These are phyloP conservation scores for Ophiosphaerella korrae DNA, from an alignment of 2,329 filamentous ascomycete genomes.

Conservation along the genomic window DNA sequence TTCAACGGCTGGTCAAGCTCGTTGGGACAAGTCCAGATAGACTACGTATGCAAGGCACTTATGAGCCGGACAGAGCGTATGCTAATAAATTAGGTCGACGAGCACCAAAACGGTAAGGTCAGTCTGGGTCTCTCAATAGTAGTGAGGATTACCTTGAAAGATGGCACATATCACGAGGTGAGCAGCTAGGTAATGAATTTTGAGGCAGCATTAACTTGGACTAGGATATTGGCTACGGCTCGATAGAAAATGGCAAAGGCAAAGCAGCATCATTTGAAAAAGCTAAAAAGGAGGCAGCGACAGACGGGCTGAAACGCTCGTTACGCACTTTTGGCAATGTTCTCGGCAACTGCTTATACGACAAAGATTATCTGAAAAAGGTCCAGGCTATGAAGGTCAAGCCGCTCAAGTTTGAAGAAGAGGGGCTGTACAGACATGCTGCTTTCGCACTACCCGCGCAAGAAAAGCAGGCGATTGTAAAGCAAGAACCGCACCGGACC, in stretches of 20 bases:
- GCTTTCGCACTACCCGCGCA: conserved; percentile 65
- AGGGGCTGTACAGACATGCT: conserved; percentile 79
- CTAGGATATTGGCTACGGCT: conserved; percentile 89
- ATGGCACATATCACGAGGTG: conserved; percentile 92
- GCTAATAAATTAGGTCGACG: conserved; percentile 66
- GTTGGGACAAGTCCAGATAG: conserved; percentile 93
- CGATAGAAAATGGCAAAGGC: conserved; percentile 93
- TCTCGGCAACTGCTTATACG: conserved; percentile 97
- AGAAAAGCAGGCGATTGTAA: conserved; percentile 37
- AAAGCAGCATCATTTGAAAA: conserved; percentile 98
- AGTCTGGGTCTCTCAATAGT: conserved; percentile 88
- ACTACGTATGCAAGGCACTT: conserved; percentile 66
- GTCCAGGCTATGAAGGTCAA: conserved; percentile 87
- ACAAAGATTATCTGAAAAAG: conserved; percentile 89
- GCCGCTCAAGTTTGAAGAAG: conserved; percentile 77
- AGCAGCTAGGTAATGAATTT: background rate
- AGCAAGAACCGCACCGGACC: conserved; percentile 33
- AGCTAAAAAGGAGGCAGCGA: conserved; percentile 97
- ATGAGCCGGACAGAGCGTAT: background rate
- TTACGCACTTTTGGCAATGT: conserved; percentile 94
- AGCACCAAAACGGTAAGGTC: conserved; percentile 78
- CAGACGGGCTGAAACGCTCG: conserved; percentile 88
- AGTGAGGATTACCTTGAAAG: conserved; percentile 84
- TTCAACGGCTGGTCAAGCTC: conserved; percentile 98
- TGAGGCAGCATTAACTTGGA: conserved; percentile 8